phyloP scores from a whole-genome alignment of 192 early-diverging fungal genomes.

The Coemansia sp. region DNA sequence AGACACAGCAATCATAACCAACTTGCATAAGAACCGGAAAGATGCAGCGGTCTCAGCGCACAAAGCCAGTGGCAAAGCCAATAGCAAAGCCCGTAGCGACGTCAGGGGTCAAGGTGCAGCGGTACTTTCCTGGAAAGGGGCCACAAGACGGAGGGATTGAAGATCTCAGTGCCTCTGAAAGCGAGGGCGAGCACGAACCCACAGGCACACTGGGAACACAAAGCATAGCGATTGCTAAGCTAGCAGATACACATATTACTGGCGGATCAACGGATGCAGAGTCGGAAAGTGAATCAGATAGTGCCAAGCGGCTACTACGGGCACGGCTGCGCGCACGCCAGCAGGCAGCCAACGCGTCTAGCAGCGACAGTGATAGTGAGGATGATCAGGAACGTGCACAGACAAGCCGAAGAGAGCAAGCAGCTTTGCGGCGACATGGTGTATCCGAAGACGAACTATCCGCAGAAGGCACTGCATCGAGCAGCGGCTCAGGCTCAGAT shows the following conservation, averaged over 20 bases:
- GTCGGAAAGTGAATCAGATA: slow-evolving; percentile 13
- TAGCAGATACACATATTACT: background rate
- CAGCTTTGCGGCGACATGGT: background rate
- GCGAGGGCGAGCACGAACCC: slow-evolving; percentile 14
- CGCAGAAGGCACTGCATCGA: background rate
- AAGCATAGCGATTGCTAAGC: slow-evolving; percentile 4
- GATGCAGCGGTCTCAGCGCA: background rate
- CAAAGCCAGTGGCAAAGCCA: background rate
- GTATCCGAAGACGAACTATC: background rate
- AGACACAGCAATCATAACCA: too few relatives aligned
- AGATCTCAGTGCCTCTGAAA: slow-evolving; percentile 38
- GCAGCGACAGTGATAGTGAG: slow-evolving; percentile 7
- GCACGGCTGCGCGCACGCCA: slow-evolving; percentile 26
- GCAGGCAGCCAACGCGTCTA: slow-evolving; percentile 7
- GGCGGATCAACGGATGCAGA: background rate
- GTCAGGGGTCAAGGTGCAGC: slow-evolving; percentile 34
- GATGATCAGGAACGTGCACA: slow-evolving; percentile 3
- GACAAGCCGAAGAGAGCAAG: background rate
- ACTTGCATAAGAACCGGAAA: background rate
- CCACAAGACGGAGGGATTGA: slow-evolving; percentile 11
- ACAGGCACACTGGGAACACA: slow-evolving; percentile 1
- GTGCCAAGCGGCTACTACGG: slow-evolving; percentile 20
- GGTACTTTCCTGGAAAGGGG: slow-evolving; percentile 54
- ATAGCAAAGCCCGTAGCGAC: slow-evolving; percentile 21
- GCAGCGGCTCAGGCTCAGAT: background rate